Base-by-base conservation (phyloP, 129 eudicot genomes). In the Flaveria brownii region DNA sequence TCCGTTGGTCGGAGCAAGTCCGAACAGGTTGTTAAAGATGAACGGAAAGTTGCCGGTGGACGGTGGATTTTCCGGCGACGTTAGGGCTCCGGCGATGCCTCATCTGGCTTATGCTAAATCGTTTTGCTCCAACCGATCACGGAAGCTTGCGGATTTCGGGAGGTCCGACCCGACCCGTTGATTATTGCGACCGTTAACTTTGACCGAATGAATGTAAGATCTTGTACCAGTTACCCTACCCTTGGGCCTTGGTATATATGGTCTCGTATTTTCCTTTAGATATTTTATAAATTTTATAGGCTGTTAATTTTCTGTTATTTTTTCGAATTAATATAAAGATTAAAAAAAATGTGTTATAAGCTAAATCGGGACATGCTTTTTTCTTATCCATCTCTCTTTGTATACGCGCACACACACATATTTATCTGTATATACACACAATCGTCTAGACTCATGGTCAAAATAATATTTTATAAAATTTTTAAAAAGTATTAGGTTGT, bases 71-170 rank as follows among this genome's bases (percentile, higher is more conserved):
- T 71, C 65, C 62, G 90, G 92, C 23, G 96, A 85, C 1, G 26
- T 50, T 3, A 77, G 91, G 56, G 51, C 22, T 41, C 80, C 89
- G 85, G 81, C 12, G 76, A 84, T 74, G 77, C 88, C 90, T 47
- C 83, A 75, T 15, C 66, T 87, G 15, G 52, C 86, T 8, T 46
- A 73, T 14, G 80, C 88, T 42, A 75, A 91, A 81, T 72, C 86
- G 84, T 86, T 84, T 68, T 73, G 88, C 74, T 85, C 83, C 63
- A 90, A 88, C 45, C 76, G 96, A 67, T 90, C 96, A 12, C 73
- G 92, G 75, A 90, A 90, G 83, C 84, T 90, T 12, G 93, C 91
- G 43, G 90, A 88, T 79, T 88, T 88, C 65, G 93, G 93, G 57
- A 86, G 90, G 93, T 69, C 69, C 51, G 86, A 81, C 72, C 84